phyloP scores from a whole-genome alignment of 805 yeast genomes.

The Candida sithepensis region DNA sequence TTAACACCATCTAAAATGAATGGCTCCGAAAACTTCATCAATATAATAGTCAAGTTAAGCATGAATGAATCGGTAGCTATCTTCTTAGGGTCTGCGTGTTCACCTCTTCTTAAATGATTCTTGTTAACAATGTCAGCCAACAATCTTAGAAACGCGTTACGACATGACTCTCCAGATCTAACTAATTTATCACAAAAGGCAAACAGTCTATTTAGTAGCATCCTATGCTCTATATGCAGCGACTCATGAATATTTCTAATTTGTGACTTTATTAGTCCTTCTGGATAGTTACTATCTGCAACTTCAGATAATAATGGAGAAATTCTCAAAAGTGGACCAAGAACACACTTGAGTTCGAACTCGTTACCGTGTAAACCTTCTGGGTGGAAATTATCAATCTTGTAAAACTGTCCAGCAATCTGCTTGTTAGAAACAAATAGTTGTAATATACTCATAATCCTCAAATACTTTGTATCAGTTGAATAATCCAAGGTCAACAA shows the following conservation, averaged over 20 bases:
- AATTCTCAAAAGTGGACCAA: constrained; percentile 74
- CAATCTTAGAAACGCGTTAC: constrained; percentile 62
- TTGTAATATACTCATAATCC: constrained; percentile 54
- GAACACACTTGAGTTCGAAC: constrained; percentile 57
- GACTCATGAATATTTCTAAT: constrained; percentile 52
- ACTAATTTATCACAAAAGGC: constrained; percentile 68
- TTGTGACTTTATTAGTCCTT: constrained; percentile 37
- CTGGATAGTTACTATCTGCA: constrained; percentile 43
- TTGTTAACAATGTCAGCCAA: constrained; percentile 72
- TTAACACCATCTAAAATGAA: constrained; percentile 65
- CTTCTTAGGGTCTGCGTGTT: constrained; percentile 65
- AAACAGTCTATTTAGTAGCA: constrained; percentile 60
- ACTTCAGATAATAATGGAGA: constrained; percentile 66
- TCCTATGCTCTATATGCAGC: constrained; percentile 59
- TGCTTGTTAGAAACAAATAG: constrained; percentile 54
- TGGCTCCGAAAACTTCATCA: constrained; percentile 76
- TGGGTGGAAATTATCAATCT: constrained; percentile 51
- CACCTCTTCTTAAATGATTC: constrained; percentile 85
- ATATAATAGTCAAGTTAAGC: constrained; percentile 66
- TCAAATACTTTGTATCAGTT: constrained; percentile 46
- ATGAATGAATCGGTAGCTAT: constrained; percentile 78
- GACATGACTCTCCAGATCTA: constrained; percentile 64
- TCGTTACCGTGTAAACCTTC: constrained; percentile 45
- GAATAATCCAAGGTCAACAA: constrained; percentile 41
- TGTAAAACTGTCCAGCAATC: constrained; percentile 58